Evolutionary conservation across 1,139 yeast species (phyloP).

Genomic region (Kluyveromyces sp.): DNA sequence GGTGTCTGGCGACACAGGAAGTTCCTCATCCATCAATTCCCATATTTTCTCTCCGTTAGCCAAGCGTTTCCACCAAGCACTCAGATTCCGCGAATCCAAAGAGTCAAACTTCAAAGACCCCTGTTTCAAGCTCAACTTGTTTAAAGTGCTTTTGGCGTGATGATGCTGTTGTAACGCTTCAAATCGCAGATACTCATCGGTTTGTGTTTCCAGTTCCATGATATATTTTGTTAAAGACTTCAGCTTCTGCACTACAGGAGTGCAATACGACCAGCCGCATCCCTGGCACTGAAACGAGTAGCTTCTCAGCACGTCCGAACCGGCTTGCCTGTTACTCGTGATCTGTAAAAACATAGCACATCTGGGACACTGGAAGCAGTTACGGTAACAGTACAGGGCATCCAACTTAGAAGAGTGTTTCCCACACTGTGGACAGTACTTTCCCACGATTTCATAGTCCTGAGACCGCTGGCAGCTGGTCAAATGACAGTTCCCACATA

Average conservation of each 20-base stretch:
- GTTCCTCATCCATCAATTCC: slow-evolving; percentile 10
- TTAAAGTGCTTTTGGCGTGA: slow-evolving; percentile 7
- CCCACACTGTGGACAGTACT: slow-evolving; percentile 12
- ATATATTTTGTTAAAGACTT: slow-evolving; percentile 10
- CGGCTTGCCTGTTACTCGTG: slow-evolving; percentile 4
- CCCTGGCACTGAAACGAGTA: slow-evolving; percentile 11
- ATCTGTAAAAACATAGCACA: slow-evolving; percentile 8
- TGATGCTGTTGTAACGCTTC: slow-evolving; percentile 5
- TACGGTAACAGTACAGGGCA: slow-evolving; percentile 8
- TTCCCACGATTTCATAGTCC: slow-evolving; percentile 10
- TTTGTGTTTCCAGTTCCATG: slow-evolving; percentile 2
- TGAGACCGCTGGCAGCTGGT: slow-evolving; percentile 12
- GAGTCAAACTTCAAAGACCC: not conserved
- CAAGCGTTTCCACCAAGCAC: slow-evolving; percentile 6
- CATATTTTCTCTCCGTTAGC: slow-evolving; percentile 8
- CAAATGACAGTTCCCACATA: slow-evolving; percentile 10
- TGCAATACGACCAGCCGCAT: slow-evolving; percentile 10
- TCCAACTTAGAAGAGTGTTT: slow-evolving; percentile 5
- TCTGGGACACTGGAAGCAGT: slow-evolving; percentile 13
- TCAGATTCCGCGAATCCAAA: not conserved
- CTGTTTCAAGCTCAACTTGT: not conserved
- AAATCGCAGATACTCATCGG: slow-evolving; percentile 4
- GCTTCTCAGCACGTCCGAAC: not conserved
- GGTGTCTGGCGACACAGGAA: not conserved
- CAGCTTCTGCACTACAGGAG: slow-evolving; percentile 4